Evolutionary conservation across 495 filamentous ascomycete genomes (phyloP), one percentile per base, ranked within the genome.

Genomic region (Trichoderma asperelloides): DNA sequence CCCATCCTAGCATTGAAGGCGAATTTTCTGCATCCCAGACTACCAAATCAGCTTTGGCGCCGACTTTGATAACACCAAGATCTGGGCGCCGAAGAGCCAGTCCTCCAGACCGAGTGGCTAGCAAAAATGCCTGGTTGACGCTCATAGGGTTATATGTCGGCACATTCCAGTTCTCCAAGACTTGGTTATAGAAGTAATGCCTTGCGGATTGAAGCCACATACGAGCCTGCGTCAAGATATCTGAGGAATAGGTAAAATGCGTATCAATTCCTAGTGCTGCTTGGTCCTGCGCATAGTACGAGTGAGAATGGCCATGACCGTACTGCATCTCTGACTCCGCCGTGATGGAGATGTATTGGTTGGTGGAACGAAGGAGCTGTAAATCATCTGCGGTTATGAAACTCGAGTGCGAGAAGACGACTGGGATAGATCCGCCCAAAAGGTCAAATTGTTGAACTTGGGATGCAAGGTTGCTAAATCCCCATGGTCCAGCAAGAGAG

Each of bases 31-130:
- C 81, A 65, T 82, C 73, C 73, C 81, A 84, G n/a, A 84, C 74
- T 18, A 81, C 77, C n/a, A 85, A 60, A 63, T 85, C 82, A 1
- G 82, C 82, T 66, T 79, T 79, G 1, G 79, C 78, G 8, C 81
- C 82, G 1, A 73, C 74, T 9, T 67, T 71, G 64, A 85, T 74
- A 13, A 76, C 75, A 63, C 82, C 82, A 0, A 85, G 62, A 70
- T 85, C 82, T 3, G 74, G 70, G 1, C 79, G 70, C 11, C 77
- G 66, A n/a, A 84, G 70, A 6, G 82, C 80, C 21, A 77, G 74
- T 8, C 71, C 82, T 47, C 82, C 82, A 28, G 79, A 70, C 0
- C 80, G 72, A 13, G 82, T 85, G 7, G 78, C 79, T 16, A 85
- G 71, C 18, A 82, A 67, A 72, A 85, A 84, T 2, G 81, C 82